Percentiles rank a stretch among this genome's conserved stretches.
Conservation (phyloP, 306 rosid genomes). For the Vigna trinervia region DNA sequence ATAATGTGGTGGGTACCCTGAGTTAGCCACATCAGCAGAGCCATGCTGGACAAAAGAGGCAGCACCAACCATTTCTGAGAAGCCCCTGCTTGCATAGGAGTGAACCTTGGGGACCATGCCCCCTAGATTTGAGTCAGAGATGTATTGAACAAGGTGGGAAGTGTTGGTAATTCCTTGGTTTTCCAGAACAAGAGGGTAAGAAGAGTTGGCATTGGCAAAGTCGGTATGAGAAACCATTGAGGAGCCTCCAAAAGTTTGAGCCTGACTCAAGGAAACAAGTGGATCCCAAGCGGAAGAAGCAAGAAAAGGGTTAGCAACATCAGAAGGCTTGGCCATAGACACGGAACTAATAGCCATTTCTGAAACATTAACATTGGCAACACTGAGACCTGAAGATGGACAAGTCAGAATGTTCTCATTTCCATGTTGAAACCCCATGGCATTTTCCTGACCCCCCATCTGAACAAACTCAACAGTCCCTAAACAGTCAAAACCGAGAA, state of each 20-base stretch:
- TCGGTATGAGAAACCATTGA: conserved; percentile 72
- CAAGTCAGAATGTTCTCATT: conserved; percentile 61
- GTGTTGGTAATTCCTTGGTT: conserved; percentile 71
- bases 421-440: conserved; percentile 71
- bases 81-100: conserved; percentile 74
- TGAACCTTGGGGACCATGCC: conserved; percentile 73
- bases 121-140: conserved; percentile 69
- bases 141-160: conserved; percentile 75
- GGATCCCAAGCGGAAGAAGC: conserved; percentile 94
- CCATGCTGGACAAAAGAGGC: conserved; percentile 61
- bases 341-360: conserved; percentile 66
- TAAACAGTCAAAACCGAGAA: conserved; percentile 43
- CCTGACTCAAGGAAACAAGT: conserved; percentile 72
- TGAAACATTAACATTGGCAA: conserved; percentile 65
- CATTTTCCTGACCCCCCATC: conserved; percentile 80
- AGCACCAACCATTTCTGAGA: conserved; percentile 72
- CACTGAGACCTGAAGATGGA: conserved; percentile 61
- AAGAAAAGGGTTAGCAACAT: conserved; percentile 64
- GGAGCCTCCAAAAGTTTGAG: conserved; percentile 77
- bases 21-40: conserved; percentile 58
- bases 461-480: conserved; percentile 43
- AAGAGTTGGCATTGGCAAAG: conserved; percentile 55
- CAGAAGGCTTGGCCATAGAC: conserved; percentile 66
- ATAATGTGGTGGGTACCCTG: conserved; percentile 63
- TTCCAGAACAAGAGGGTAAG: conserved; percentile 61